Evolutionary conservation across 2,329 filamentous ascomycete species (phyloP).

Genomic region (Talaromyces sp.): DNA sequence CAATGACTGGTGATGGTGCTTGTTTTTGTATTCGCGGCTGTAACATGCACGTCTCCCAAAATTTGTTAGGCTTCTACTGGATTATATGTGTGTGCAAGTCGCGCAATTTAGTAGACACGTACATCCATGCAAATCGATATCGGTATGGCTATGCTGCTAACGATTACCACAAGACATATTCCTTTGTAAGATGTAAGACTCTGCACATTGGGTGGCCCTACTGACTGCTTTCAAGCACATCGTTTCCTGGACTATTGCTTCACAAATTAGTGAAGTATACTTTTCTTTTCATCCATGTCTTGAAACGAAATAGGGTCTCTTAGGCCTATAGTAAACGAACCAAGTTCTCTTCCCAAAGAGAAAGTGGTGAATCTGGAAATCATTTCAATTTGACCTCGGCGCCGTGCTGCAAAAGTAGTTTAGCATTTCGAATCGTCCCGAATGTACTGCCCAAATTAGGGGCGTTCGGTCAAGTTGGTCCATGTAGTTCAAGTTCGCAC

Average conservation of each 20-base stretch:
- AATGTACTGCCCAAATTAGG: background rate
- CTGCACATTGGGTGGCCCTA: too few species aligned
- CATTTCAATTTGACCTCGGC: background rate
- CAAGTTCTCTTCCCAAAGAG: background rate
- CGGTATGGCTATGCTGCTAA: too few species aligned
- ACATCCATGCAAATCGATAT: background rate
- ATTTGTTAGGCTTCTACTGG: background rate
- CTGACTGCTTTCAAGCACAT: too few species aligned
- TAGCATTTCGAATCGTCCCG: background rate
- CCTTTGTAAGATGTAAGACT: too few species aligned
- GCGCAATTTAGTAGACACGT: background rate
- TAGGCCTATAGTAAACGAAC: too few species aligned
- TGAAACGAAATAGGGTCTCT: background rate
- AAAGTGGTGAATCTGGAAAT: background rate
- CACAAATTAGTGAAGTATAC: background rate
- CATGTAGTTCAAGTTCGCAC: background rate
- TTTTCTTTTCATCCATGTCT: background rate
- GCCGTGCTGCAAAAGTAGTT: background rate
- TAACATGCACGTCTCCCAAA: background rate
- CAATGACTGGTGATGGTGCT: background rate
- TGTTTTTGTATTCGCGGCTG: background rate
- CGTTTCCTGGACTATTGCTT: too few species aligned
- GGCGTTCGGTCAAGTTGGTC: background rate
- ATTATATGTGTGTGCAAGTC: too few species aligned
- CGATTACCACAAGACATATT: too few species aligned